Conservation (phyloP, 805 yeast species). For the Metschnikowia drakensbergensis region DNA sequence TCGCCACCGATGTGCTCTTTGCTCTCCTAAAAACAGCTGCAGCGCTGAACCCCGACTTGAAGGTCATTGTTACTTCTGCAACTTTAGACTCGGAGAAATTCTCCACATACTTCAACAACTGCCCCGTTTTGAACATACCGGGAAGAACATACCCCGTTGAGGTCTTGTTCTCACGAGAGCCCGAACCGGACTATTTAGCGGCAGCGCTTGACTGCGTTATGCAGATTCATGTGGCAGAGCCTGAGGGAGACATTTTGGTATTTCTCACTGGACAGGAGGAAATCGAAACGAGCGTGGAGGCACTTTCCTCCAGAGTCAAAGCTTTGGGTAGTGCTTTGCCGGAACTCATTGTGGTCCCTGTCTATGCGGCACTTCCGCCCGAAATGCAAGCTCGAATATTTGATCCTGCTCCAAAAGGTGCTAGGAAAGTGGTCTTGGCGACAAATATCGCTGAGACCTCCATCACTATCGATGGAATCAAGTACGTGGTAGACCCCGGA, state of each 20-base stretch:
- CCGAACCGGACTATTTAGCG: slow-evolving; percentile 81
- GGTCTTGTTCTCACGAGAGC: slow-evolving; percentile 69
- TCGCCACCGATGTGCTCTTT: slow-evolving; percentile 88
- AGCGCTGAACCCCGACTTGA: slow-evolving; percentile 61
- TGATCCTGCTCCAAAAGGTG: slow-evolving; percentile 79
- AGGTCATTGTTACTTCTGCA: slow-evolving; percentile 85
- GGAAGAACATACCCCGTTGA: slow-evolving; percentile 94
- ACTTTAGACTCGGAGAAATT: slow-evolving; percentile 89
- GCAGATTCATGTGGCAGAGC: slow-evolving; percentile 80
- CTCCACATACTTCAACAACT: slow-evolving; percentile 67
- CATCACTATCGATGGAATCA: slow-evolving; percentile 90
- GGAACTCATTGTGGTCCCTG: slow-evolving; percentile 78
- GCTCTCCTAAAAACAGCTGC: slow-evolving; percentile 80
- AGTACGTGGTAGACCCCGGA: slow-evolving; percentile 91
- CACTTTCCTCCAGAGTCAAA: slow-evolving; percentile 60
- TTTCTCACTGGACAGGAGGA: slow-evolving; percentile 93
- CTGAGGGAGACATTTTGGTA: slow-evolving; percentile 74
- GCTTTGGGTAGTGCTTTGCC: slow-evolving; percentile 54
- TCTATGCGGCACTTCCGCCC: slow-evolving; percentile 87
- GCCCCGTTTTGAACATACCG: slow-evolving; percentile 81
- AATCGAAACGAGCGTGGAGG: slow-evolving; percentile 84
- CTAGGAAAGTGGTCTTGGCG: slow-evolving; percentile 87
- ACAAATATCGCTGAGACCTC: slow-evolving; percentile 98
- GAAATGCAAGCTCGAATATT: slow-evolving; percentile 87
- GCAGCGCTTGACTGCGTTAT: slow-evolving; percentile 81